Percentiles rank a stretch among this genome's conserved stretches.
Conservation (phyloP, 495 filamentous ascomycete genomes). For the Xylaria telfairii region DNA sequence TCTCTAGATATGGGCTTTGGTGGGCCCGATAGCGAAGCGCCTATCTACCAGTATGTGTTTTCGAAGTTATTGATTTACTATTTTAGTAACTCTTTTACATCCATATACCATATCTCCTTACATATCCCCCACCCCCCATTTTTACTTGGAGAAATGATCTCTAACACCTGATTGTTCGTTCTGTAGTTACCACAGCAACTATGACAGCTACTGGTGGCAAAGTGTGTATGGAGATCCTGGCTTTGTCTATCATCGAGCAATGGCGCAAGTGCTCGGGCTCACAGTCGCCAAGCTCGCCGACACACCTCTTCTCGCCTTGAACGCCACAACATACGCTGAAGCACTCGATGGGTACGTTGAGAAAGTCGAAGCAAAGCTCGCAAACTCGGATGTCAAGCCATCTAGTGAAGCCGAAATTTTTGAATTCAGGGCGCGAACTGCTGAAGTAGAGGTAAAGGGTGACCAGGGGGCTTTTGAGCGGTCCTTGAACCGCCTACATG, state of each 20-base stretch:
- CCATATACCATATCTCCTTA: not conserved
- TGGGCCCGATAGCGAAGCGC: slow-evolving; percentile 47
- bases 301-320: slow-evolving; percentile 76
- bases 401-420: slow-evolving; percentile 52
- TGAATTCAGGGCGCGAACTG: slow-evolving; percentile 57
- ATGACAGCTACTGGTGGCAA: slow-evolving; percentile 94
- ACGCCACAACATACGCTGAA: slow-evolving; percentile 74
- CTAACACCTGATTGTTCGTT: not conserved
- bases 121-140: not conserved
- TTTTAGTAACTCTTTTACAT: not conserved
- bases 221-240: slow-evolving; percentile 78
- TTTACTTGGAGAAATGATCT: not conserved
- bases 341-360: slow-evolving; percentile 68
- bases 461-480: slow-evolving; percentile 62
- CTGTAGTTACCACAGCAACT: slow-evolving; percentile 72
- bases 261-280: slow-evolving; percentile 81
- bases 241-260: slow-evolving; percentile 79
- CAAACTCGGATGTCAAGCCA: slow-evolving; percentile 45
- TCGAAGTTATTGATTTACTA: not conserved
- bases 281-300: slow-evolving; percentile 82
- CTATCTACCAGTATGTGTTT: slow-evolving; percentile 68
- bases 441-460: slow-evolving; percentile 49
- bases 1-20: slow-evolving; percentile 84
- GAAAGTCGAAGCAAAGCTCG: slow-evolving; percentile 69
- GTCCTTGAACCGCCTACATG: slow-evolving; percentile 50